A percentile compares a stretch with the other conserved stretches of the same genome.
Conservation (phyloP, 1,284 basidiomycete genomes). For the Ustilago curta region DNA sequence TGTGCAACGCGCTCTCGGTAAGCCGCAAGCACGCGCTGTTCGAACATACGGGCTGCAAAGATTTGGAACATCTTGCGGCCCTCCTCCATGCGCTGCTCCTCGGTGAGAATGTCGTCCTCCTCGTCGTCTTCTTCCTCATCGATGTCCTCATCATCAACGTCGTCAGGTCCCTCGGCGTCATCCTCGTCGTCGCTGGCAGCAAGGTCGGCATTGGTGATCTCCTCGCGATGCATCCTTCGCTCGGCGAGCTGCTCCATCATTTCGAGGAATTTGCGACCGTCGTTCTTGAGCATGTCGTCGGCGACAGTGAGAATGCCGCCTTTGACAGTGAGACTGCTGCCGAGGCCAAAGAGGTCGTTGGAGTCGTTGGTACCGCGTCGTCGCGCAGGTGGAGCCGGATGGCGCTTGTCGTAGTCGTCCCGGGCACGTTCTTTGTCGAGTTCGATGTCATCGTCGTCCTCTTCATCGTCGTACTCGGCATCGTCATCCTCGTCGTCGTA, state of each 20-base stretch:
- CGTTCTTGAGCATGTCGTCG: conserved; percentile 97
- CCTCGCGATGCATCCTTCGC: conserved; percentile 89
- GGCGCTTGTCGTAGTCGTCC: conserved; percentile 58
- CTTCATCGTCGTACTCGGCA: conserved; percentile 66
- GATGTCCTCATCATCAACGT: conserved; percentile 72
- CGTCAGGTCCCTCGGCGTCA: conserved; percentile 44
- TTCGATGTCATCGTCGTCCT: conserved; percentile 61
- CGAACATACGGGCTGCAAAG: conserved; percentile 99
- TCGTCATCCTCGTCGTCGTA: conserved; percentile 75
- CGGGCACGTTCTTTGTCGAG: conserved; percentile 64
- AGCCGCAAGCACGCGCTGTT: conserved; percentile 92
- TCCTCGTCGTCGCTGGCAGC: conserved; percentile 72
- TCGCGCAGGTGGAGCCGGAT: conserved; percentile 27
- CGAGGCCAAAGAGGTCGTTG: conserved; percentile 82
- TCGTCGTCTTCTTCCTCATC: conserved; percentile 72
- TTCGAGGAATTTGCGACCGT: conserved; percentile 97
- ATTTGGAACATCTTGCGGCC: conserved; percentile 99
- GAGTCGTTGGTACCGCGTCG: conserved; percentile 49
- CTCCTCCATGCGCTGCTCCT: conserved; percentile 92
- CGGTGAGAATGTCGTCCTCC: conserved; percentile 71
- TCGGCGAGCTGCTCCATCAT: conserved; percentile 99
- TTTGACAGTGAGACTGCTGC: conserved; percentile 83
- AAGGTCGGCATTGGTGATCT: conserved; percentile 72
- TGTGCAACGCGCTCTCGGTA: conserved; percentile 89
- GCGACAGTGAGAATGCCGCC: conserved; percentile 98